These are phyloP conservation scores for Chrysosphaeria jannelii DNA, from an alignment of 2,329 filamentous ascomycete genomes.

Conservation along the genomic window DNA sequence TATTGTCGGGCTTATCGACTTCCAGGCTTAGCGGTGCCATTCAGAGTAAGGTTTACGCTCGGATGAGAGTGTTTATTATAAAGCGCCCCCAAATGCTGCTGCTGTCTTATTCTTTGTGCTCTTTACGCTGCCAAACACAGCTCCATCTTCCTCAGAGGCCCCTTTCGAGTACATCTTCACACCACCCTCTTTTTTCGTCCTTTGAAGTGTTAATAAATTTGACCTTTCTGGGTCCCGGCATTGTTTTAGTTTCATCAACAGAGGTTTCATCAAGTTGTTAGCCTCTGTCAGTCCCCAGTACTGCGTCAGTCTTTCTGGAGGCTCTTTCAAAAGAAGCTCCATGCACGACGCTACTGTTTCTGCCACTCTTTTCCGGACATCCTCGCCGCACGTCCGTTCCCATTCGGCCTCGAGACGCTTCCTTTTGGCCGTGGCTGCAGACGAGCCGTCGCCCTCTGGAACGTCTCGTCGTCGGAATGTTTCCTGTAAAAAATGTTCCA, in stretches of 20 bases:
- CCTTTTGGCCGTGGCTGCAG: constrained; percentile 4
- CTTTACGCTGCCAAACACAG: constrained; percentile 4
- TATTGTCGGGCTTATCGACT: too few relatives aligned
- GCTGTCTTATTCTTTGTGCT: too few relatives aligned
- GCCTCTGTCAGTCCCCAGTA: constrained; percentile 21
- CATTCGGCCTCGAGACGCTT: constrained; percentile 4
- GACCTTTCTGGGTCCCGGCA: constrained; percentile 47
- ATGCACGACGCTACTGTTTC: constrained; percentile 18
- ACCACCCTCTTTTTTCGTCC: constrained; percentile 25
- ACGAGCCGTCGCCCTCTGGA: constrained; percentile 4
- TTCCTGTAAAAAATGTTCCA: constrained; percentile 17
- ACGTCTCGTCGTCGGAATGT: constrained; percentile 9
- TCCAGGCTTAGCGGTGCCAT: too few relatives aligned
- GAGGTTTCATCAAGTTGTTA: constrained; percentile 19
- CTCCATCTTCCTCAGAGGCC: constrained; percentile 2
- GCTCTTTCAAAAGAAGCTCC: constrained; percentile 23
- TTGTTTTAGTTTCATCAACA: constrained; percentile 38
- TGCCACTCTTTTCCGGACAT: constrained; percentile 17
- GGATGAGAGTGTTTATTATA: too few relatives aligned
- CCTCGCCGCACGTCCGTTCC: constrained; percentile 6
- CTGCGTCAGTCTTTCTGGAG: constrained; percentile 20
- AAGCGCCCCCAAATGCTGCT: too few relatives aligned
- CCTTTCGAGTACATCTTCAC: constrained; percentile 7
- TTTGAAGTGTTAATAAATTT: constrained; percentile 39
- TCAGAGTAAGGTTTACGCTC: too few relatives aligned